Evolutionary conservation across 148 eudicot species (phyloP), one percentile per base, ranked within the genome.

Genomic region (Bassia scoparia): DNA sequence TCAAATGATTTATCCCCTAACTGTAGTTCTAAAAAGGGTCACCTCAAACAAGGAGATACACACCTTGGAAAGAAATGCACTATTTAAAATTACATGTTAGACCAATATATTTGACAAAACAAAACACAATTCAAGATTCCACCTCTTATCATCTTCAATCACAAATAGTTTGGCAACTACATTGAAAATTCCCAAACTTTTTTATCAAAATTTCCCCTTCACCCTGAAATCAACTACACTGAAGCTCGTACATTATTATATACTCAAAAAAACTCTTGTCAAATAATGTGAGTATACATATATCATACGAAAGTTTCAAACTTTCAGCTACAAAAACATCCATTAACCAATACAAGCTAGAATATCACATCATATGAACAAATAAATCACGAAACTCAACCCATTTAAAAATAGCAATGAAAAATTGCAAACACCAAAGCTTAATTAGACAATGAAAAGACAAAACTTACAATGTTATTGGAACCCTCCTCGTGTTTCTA

Each of bases 401-500:
- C 50, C 67, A 58, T 7, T 1, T 41, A 5, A 8, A 41, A 8
- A 41, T n/a, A 7, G 46, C 46, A 3, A 3, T 41, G 9, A 41
- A 41, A 41, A 41, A 41, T 35, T 18, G 1, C 34, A 53, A 38
- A 9, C 11, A 48, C 18, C 6, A 24, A 24, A 27, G 11, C 18
- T 23, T 49, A 2, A 15, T 0, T 34, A 11, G 3, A n/a, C n/a
- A 46, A 7, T 34, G 16, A 37, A 56, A 41, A 17, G 20, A 1
- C 15, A 2, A 60, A 30, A 79, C 89, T 81, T 75, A 89, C 97
- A 74, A 87, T 88, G 71, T 86, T 82, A 56, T 81, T 81, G 11
- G 95, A 82, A 2, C 85, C 92, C 23, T 81, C 92, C 23, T 81
- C 90, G 21, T 82, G 83, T 20, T n/a, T 85, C 88, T 67, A 88